Evolutionary conservation across 2,329 filamentous ascomycete genomes (phyloP), one percentile per base, ranked within the genome.

Genomic region (Lanzia echinophila): DNA sequence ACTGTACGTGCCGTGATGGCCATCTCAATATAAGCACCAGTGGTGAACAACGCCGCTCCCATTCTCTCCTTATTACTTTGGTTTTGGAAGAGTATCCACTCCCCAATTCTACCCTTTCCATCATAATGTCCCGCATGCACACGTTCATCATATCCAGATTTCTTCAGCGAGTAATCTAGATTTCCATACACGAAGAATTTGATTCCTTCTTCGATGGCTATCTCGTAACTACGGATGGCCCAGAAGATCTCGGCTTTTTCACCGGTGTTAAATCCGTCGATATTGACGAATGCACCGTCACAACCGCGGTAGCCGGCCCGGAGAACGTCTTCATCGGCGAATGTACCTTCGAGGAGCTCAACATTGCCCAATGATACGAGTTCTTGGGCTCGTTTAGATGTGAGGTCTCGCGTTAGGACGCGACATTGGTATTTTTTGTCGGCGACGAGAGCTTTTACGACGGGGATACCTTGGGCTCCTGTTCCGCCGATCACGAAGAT

Each of bases 211-310:
- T 75, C 75, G 53, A 77, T 66, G 5, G 70, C 68, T 38, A 73
- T 56, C 57, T 73, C 66, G 63, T 74, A 71, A 50, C 67, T 57
- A 39, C 75, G 66, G 46, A 77, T 69, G 6, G 69, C 65, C 74
- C 72, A 80, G 61, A 70, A 79, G 1, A 72, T 72, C 62, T 80
- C 76, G 0, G 69, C 69, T 60, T 79, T 79, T 63, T 79, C 76
- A 33, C 77, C 78, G 22, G 67, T 67, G 55, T 76, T 78, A 63
- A 79, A 79, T 13, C 76, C 75, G 57, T 80, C 77, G 41, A 78
- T 74, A 60, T 81, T 81, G 46, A 81, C 67, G 58, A 76, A 80
- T 3, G 76, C 76, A n/a, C 72, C 73, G 58, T 72, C 70, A 45
- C 72, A 73, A 5, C 72, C 74, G 10, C 61, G 60, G 60, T 78